Base-by-base conservation (phyloP, 352 stramenopile genomes). In the Phytophthora capsici region DNA sequence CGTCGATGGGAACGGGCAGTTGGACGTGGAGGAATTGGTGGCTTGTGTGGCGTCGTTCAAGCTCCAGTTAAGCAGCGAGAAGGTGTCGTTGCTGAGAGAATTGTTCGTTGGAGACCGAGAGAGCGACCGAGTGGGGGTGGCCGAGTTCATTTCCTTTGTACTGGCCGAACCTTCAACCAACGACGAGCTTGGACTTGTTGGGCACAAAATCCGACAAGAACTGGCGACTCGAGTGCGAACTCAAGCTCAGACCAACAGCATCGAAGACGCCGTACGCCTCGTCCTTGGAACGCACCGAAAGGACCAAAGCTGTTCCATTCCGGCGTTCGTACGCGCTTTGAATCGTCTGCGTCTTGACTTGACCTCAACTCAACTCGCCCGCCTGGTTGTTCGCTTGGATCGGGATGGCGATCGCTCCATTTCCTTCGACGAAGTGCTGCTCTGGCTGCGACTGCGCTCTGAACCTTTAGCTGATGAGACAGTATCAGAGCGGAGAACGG, bases 91-190 rank as follows among this genome's bases (percentile, higher is more conserved):
- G 34, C 48, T 94, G 0, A 71, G 70, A n/a, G 74, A 89, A 22
- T 81, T 86, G 40, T 91, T 94, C 50, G 58, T 68, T 7, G 53
- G 55, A 0, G 72, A 79, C 2, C 20, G 51, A 7, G 66, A 60
- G 6, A 80, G 50, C n/a, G 72, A 73, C 9, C 75, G 48, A 17
- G 50, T 94, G 10, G 77, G 77, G 20, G 89, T 91, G 13, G 54
- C 66, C 4, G 83, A 94, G 52, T 92, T 92, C 60, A 86, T 90
- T 32, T 91, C 85, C 3, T 94, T 94, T 51, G 78, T 86, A 8
- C 62, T 94, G 1, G 68, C 75, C 22, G 48, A 75, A 30, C n/a
- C 51, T 37, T 44, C 22, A 36, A 13, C 58, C 10, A 46, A 67
- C 36, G 66, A 75, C 30, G 77, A 90, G 45, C 62, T 93, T 26